Evolutionary conservation across 1,139 yeast species (phyloP).

Genomic region (Pichia sp.): DNA sequence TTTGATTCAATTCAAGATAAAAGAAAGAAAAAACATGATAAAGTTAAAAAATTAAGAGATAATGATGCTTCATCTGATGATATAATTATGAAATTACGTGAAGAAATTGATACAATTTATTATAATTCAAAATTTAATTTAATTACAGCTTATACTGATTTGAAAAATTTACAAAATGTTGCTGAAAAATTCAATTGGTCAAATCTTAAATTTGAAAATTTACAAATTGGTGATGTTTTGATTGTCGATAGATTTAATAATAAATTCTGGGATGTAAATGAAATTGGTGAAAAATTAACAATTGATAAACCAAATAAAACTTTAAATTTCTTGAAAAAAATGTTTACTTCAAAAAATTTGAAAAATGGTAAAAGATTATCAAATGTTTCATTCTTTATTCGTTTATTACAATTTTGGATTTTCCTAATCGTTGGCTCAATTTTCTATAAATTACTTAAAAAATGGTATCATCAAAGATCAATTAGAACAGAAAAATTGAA

Average conservation of each 20-base stretch:
- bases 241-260: slow-evolving; percentile 31
- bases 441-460: neutral
- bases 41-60: slow-evolving; percentile 38
- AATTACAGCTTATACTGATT: slow-evolving; percentile 46
- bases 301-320: slow-evolving; percentile 10
- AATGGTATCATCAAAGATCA: neutral
- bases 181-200: slow-evolving; percentile 36
- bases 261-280: slow-evolving; percentile 19
- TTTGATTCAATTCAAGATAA: slow-evolving; percentile 34
- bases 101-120: slow-evolving; percentile 36
- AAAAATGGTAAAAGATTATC: neutral
- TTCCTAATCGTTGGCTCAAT: neutral
- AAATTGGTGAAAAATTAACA: slow-evolving; percentile 11
- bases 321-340: slow-evolving; percentile 12
- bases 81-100: slow-evolving; percentile 41
- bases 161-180: slow-evolving; percentile 34
- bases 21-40: slow-evolving; percentile 38
- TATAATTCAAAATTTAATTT: slow-evolving; percentile 37
- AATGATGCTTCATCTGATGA: slow-evolving; percentile 35
- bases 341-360: slow-evolving; percentile 1
- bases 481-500: slow-evolving; percentile 12
- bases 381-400: neutral
- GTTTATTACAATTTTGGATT: neutral
- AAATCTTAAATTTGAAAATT: slow-evolving; percentile 28
- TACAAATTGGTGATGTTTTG: slow-evolving; percentile 40